A percentile compares a stretch with the other conserved stretches of the same genome.
Conservation (phyloP, 495 filamentous ascomycete genomes). For the Cairneyella variabilis region DNA sequence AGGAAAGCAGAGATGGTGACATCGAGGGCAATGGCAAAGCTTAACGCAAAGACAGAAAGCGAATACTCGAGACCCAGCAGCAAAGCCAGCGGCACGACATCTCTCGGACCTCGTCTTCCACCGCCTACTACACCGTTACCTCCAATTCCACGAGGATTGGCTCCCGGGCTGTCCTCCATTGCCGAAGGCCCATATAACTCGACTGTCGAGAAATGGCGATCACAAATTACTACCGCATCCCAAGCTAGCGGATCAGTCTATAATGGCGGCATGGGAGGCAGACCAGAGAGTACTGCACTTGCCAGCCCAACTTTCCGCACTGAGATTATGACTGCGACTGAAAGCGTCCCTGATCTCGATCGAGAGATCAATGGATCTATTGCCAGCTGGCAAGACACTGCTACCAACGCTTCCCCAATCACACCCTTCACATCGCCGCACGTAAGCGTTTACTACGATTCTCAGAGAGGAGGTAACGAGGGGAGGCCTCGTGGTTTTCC, state of each 20-base stretch:
- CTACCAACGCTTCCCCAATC: slow-evolving; percentile 4
- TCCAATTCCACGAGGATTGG: slow-evolving; percentile 7
- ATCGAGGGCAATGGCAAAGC: slow-evolving; percentile 13
- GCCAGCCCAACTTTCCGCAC: slow-evolving; percentile 4
- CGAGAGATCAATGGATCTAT: slow-evolving; percentile 19
- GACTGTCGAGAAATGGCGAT: slow-evolving; percentile 23
- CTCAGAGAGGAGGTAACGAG: slow-evolving; percentile 9
- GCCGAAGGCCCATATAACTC: slow-evolving; percentile 8
- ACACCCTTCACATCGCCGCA: slow-evolving; percentile 21
- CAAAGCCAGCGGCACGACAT: slow-evolving; percentile 7
- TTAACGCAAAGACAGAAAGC: slow-evolving; percentile 8
- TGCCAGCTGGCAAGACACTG: slow-evolving; percentile 19
- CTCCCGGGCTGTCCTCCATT: slow-evolving; percentile 12
- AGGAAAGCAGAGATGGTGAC: slow-evolving; percentile 16
- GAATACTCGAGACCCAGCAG: slow-evolving; percentile 12
- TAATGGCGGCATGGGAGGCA: background rate
- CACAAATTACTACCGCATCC: slow-evolving; percentile 6
- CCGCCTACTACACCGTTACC: slow-evolving; percentile 17
- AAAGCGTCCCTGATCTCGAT: slow-evolving; percentile 17
- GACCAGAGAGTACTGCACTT: background rate
- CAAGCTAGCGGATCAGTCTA: slow-evolving; percentile 1
- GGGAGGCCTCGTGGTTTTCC: slow-evolving; percentile 3
- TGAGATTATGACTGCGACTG: slow-evolving; percentile 2
- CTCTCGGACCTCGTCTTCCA: slow-evolving; percentile 8
- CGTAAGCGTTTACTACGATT: slow-evolving; percentile 7